These are phyloP conservation scores for Conringia planisiliqua DNA, from an alignment of 345 rosid species.

Conservation along the genomic window DNA sequence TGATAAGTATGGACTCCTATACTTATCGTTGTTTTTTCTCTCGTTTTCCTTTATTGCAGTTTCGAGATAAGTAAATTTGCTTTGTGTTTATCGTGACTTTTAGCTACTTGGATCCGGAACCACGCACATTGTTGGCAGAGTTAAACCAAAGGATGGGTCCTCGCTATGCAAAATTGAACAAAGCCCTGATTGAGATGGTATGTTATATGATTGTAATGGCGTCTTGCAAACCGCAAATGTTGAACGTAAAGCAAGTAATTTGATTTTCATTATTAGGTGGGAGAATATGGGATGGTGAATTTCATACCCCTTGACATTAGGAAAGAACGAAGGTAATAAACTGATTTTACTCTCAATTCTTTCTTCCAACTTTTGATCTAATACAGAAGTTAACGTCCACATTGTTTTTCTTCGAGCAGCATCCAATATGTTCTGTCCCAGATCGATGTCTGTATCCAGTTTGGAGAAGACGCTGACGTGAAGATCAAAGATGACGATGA, in stretches of 20 bases:
- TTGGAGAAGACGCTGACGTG: conserved; percentile 92
- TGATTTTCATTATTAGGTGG: conserved; percentile 45
- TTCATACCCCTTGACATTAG: conserved; percentile 74
- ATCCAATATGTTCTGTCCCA: conserved; percentile 68
- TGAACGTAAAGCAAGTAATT: background rate
- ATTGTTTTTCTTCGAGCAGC: conserved; percentile 38
- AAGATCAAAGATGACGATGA: conserved; percentile 74
- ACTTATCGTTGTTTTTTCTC: background rate
- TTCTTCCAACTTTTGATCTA: background rate
- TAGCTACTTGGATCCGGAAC: conserved; percentile 85
- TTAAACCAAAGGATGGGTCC: conserved; percentile 79
- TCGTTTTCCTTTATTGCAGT: background rate
- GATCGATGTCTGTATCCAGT: conserved; percentile 79
- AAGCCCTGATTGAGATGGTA: conserved; percentile 77
- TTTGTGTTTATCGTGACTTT: background rate
- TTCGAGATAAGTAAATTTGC: background rate
- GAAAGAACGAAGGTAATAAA: conserved; percentile 71
- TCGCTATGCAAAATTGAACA: conserved; percentile 70
- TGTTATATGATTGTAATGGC: background rate
- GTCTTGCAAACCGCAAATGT: background rate
- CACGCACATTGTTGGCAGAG: conserved; percentile 63
- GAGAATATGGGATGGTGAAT: conserved; percentile 87
- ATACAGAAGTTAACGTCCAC: background rate
- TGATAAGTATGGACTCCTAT: conserved; percentile 48
- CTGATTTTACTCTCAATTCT: background rate